phyloP scores from a whole-genome alignment of 805 yeast genomes.

The Myxozyma monticola region DNA sequence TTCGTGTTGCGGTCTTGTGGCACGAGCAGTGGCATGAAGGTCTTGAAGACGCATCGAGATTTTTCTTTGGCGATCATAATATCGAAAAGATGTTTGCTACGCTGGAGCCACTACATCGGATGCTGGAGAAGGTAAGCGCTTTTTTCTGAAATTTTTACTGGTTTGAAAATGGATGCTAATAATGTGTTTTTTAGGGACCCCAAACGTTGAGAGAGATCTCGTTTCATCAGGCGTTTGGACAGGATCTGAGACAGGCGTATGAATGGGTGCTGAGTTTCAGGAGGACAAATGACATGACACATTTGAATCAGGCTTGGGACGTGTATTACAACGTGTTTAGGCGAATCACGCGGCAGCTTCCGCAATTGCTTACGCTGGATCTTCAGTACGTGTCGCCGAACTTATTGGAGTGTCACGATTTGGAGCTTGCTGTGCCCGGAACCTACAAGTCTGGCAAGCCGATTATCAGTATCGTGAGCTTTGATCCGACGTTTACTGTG shows the following conservation, averaged over 20 bases:
- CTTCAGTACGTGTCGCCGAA: conserved; percentile 93
- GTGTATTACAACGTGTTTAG: conserved; percentile 91
- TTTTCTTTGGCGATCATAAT: conserved; percentile 91
- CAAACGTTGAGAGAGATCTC: conserved; percentile 91
- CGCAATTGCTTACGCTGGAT: conserved; percentile 81
- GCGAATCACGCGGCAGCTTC: conserved; percentile 82
- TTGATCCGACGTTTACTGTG: conserved; percentile 81
- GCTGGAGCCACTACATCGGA: conserved; percentile 81
- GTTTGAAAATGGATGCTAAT: not conserved
- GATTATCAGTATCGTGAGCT: conserved; percentile 65
- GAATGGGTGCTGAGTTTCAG: conserved; percentile 90
- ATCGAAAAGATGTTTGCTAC: conserved; percentile 93
- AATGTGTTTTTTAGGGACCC: conserved; percentile 52
- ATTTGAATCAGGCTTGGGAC: conserved; percentile 97
- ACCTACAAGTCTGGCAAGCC: conserved; percentile 85
- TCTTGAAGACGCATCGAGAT: conserved; percentile 90
- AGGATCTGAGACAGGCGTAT: conserved; percentile 87
- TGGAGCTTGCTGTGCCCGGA: conserved; percentile 91
- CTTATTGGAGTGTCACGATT: conserved; percentile 69
- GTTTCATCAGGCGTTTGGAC: conserved; percentile 88
- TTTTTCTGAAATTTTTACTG: not conserved
- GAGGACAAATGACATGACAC: conserved; percentile 80
- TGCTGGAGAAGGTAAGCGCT: conserved; percentile 59
- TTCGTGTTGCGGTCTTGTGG: conserved; percentile 94
- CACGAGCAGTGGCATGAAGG: conserved; percentile 99